phyloP scores from a whole-genome alignment of 495 filamentous ascomycete genomes.

The Daldinia concentrica region DNA sequence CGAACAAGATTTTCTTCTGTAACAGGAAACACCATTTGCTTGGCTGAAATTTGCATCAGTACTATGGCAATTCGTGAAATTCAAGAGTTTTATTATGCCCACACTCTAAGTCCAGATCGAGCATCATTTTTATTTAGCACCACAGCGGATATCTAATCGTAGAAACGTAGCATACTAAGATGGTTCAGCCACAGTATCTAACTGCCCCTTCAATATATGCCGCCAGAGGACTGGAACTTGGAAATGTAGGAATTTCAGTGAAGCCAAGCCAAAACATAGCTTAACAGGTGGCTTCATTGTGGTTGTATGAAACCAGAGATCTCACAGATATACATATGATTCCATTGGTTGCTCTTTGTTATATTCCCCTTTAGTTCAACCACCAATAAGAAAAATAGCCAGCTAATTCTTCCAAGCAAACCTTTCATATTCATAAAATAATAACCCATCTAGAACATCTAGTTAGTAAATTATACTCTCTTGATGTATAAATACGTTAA shows the following conservation, averaged over 20 bases:
- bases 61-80: background rate
- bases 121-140: background rate
- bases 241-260: background rate
- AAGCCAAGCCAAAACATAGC: background rate
- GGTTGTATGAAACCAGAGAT: background rate
- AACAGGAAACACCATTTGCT: background rate
- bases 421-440: background rate
- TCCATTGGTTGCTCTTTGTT: background rate
- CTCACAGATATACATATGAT: background rate
- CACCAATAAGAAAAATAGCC: background rate
- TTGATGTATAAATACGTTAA: background rate
- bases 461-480: background rate
- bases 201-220: background rate
- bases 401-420: background rate
- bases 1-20: constrained; percentile 32
- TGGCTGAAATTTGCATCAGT: background rate
- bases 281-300: background rate
- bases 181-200: background rate
- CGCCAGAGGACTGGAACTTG: no score
- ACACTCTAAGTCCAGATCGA: background rate
- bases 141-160: background rate
- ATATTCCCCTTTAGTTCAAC: background rate
- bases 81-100: background rate
- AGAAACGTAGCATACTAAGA: background rate
- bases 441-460: background rate